Conservation (phyloP, 164 flowering plant species). For the Tetrastigma voinierianum region DNA sequence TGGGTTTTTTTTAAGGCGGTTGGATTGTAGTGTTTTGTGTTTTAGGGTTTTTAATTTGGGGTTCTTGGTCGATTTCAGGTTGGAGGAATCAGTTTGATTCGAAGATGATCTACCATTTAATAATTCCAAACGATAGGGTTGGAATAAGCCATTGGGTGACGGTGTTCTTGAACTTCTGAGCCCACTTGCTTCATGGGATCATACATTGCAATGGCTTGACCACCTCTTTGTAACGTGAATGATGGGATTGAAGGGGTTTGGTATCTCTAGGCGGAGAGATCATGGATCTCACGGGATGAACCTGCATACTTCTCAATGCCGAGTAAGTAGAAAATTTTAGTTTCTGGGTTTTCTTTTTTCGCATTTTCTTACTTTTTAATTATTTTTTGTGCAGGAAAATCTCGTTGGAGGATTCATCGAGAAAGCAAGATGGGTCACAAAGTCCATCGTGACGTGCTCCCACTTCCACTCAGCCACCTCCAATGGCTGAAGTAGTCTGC, state of each 20-base stretch:
- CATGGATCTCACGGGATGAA: conserved; percentile 91
- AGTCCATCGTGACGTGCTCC: too few species aligned
- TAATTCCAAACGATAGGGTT: conserved; percentile 64
- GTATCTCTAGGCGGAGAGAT: conserved; percentile 58
- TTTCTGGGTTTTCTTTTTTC: too few species aligned
- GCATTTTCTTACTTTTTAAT: too few species aligned
- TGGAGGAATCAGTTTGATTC: conserved; percentile 84
- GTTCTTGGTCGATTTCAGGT: conserved; percentile 35
- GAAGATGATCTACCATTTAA: conserved; percentile 67
- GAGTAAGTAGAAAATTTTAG: conserved; percentile 41
- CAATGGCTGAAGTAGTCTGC: too few species aligned
- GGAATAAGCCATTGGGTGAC: conserved; percentile 53
- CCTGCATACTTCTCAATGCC: conserved; percentile 55
- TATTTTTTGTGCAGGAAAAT: conserved; percentile 49
- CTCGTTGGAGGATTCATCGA: conserved; percentile 64
- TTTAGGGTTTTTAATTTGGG: conserved; percentile 6
- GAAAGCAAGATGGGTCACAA: too few species aligned
- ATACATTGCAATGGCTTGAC: conserved; percentile 88
- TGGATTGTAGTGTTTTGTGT: not conserved
- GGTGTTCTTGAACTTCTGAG: conserved; percentile 43
- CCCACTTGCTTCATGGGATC: conserved; percentile 74
- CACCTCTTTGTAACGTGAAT: conserved; percentile 70
- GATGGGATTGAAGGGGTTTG: conserved; percentile 86
- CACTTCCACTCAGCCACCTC: too few species aligned
- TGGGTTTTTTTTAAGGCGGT: not conserved